Conservation (phyloP, 768 basidiomycete genomes). For the Amanita exitialis region DNA sequence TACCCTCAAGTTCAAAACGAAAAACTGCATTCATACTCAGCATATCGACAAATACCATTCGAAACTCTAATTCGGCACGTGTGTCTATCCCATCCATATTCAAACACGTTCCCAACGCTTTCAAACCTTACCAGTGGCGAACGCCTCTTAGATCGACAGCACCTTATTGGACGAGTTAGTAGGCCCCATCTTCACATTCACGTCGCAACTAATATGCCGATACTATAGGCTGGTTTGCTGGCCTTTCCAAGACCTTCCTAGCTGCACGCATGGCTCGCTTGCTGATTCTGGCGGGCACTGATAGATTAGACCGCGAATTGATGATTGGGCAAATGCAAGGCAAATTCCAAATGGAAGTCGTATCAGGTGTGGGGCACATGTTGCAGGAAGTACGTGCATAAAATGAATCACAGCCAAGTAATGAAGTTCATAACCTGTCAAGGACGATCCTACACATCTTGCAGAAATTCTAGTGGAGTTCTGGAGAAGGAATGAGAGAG, state of each 20-base stretch:
- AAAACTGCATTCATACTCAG: slow-evolving; percentile 25
- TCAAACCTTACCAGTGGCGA: slow-evolving; percentile 60
- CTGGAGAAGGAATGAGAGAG: slow-evolving; percentile 81
- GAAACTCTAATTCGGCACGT: slow-evolving; percentile 73
- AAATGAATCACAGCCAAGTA: not conserved
- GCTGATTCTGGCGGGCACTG: slow-evolving; percentile 86
- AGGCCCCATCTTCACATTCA: not conserved
- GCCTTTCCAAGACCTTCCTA: slow-evolving; percentile 75
- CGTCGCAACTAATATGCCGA: not conserved
- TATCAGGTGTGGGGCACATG: slow-evolving; percentile 86
- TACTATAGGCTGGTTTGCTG: slow-evolving; percentile 77
- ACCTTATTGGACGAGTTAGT: slow-evolving; percentile 82
- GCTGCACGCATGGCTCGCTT: slow-evolving; percentile 71
- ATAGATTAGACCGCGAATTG: slow-evolving; percentile 83
- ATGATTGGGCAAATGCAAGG: slow-evolving; percentile 98
- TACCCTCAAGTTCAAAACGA: not conserved
- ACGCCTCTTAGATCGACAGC: slow-evolving; percentile 79
- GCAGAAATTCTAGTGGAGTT: slow-evolving; percentile 82
- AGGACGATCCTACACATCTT: slow-evolving; percentile 81
- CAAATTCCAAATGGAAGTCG: slow-evolving; percentile 90
- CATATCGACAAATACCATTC: slow-evolving; percentile 71
- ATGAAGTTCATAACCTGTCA: slow-evolving; percentile 3
- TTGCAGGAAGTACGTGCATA: slow-evolving; percentile 69
- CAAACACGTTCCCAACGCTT: slow-evolving; percentile 29
- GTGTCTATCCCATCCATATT: slow-evolving; percentile 83